phyloP scores from a whole-genome alignment of 2,329 filamentous ascomycete species.

The Microcyclospora tardicrescens region DNA sequence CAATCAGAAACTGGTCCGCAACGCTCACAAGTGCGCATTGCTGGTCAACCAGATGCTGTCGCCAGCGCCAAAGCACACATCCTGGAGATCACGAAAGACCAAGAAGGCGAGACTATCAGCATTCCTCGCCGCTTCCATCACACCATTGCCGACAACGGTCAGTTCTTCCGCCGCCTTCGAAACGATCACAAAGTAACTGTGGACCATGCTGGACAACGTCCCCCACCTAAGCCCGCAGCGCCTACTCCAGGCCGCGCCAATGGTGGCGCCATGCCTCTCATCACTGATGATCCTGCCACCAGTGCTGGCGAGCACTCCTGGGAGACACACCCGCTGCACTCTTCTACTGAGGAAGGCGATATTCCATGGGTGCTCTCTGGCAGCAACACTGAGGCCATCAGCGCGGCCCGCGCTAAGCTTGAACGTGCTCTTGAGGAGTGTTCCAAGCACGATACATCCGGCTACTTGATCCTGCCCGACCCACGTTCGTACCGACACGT shows the following conservation, averaged over 20 bases:
- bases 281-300: constrained; percentile 61
- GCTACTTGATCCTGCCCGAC: constrained; percentile 82
- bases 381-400: constrained; percentile 55
- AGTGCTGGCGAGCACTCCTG: constrained; percentile 62
- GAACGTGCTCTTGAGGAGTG: constrained; percentile 60
- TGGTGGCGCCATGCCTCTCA: constrained; percentile 63
- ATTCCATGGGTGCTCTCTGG: constrained; percentile 88
- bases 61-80: constrained; percentile 82
- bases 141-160: constrained; percentile 70
- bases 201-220: constrained; percentile 70
- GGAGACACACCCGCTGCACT: constrained; percentile 67
- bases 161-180: constrained; percentile 82
- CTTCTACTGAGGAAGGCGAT: constrained; percentile 44
- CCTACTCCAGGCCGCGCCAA: constrained; percentile 33
- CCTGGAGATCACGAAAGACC: constrained; percentile 62
- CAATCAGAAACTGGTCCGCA: constrained; percentile 56
- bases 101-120: constrained; percentile 75
- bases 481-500: constrained; percentile 80
- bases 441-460: constrained; percentile 56
- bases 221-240: constrained; percentile 53
- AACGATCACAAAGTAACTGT: constrained; percentile 81
- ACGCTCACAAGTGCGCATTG: constrained; percentile 74
- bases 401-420: constrained; percentile 67
- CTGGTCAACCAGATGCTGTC: constrained; percentile 65
- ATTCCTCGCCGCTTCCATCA: constrained; percentile 78